A percentile compares a stretch with the other conserved stretches of the same genome.
Evolutionary conservation across 148 eudicot species (phyloP).

Genomic region (Amaranthus cruentus): DNA sequence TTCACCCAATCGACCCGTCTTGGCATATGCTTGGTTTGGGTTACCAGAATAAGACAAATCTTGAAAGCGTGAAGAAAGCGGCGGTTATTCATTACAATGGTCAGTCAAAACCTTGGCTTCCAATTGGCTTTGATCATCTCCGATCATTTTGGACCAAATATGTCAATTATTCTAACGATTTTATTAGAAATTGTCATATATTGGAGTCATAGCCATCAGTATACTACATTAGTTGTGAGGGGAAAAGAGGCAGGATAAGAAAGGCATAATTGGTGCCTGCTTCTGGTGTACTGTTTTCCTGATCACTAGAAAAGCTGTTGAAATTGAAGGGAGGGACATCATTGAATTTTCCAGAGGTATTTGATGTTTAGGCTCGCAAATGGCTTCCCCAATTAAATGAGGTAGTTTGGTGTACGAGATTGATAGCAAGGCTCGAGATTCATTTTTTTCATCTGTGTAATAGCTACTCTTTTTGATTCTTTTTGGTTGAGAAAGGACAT

Average conservation of each 20-base stretch:
- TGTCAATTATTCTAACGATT: constrained; percentile 82
- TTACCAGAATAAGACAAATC: constrained; percentile 76
- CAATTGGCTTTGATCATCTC: constrained; percentile 96
- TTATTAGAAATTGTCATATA: constrained; percentile 86
- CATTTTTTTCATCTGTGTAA: constrained; percentile 60
- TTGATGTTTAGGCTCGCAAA: constrained; percentile 21
- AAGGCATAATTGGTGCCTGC: constrained; percentile 20
- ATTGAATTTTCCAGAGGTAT: constrained; percentile 25
- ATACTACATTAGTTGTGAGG: constrained; percentile 25
- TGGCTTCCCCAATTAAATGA: constrained; percentile 26
- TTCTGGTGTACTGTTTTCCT: constrained; percentile 18
- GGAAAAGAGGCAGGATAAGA: constrained; percentile 27
- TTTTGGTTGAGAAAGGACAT: constrained; percentile 36
- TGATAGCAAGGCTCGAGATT: constrained; percentile 37
- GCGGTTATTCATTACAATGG: constrained; percentile 99
- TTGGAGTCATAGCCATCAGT: constrained; percentile 52
- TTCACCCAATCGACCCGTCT: constrained; percentile 80
- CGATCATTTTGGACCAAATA: constrained; percentile 97
- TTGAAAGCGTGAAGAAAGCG: constrained; percentile 71
- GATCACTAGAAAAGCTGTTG: constrained; percentile 33
- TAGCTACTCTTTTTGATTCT: constrained; percentile 38
- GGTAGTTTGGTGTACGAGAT: constrained; percentile 17
- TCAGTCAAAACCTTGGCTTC: constrained; percentile 95
- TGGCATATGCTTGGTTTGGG: constrained; percentile 99
- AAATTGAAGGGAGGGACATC: constrained; percentile 23